Evolutionary conservation across 495 filamentous ascomycete species (phyloP), one percentile per base, ranked within the genome.

Genomic region (Daldinia bambusicola): DNA sequence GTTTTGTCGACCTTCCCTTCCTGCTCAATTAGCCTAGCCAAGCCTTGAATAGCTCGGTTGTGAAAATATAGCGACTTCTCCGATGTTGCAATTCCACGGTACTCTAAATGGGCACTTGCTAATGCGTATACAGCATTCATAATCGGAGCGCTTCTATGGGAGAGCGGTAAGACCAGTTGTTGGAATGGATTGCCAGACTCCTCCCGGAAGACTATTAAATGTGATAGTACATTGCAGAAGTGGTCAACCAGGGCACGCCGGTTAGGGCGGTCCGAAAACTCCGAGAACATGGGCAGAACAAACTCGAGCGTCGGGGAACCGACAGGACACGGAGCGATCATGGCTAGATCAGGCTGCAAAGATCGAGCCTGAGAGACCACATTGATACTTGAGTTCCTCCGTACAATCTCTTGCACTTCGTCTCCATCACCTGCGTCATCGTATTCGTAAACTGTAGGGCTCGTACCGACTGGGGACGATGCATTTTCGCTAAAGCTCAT

Each of bases 171-270:
- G 8, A 90, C 84, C 52, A 89, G 74, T 70, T 89, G 87, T 60
- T 88, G 84, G 70, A 90, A 89, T 0, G 88, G 87, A 59, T 90
- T 90, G 45, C 86, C 87, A 0, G 83, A 82, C 63, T 89, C 87
- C 63, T 90, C 88, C 43, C 87, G 84, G 61, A 90, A 87, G 6
- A 89, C 88, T 36, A 90, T 88, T 36, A 88, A 78, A 75, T 89
- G 87, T 8, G 86, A 88, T 41, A 89, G 68, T 26, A 89, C 85
- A 66, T 87, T 88, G 79, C 87, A 88, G 70, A 89, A 89, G 75
- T 90, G 87, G 70, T 89, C 85, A 26, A 90, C 79, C 31, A 89
- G 76, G 20, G 80, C 84, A 41, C 88, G 80, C 34, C 86, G 83
- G 67, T 87, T 88, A 36, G 80, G 82, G 36, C 80, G 84, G 20